Percentiles rank a stretch among this genome's conserved stretches.
Conservation (phyloP, 345 rosid species). For the Brassica juncea region DNA sequence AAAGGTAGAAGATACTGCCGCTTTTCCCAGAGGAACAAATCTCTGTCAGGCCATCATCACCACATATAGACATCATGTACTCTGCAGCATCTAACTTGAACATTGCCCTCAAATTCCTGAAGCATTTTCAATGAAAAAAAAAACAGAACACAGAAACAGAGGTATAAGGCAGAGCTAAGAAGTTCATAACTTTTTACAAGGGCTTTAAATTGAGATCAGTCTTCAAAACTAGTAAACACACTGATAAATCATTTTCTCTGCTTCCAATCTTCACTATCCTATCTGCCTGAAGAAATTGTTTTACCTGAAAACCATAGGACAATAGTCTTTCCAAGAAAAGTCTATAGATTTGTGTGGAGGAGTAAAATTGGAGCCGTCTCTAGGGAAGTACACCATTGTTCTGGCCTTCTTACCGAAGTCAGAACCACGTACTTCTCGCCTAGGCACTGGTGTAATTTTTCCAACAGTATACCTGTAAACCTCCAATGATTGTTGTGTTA, state of each 20-base stretch:
- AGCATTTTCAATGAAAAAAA: constrained; percentile 5
- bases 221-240: background rate
- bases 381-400: constrained; percentile 87
- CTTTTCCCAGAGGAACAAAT: constrained; percentile 91
- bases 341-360: constrained; percentile 84
- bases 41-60: constrained; percentile 87
- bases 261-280: background rate
- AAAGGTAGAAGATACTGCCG: constrained; percentile 93
- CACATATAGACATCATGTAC: constrained; percentile 99
- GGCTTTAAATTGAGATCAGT: no score
- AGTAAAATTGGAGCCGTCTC: constrained; percentile 80
- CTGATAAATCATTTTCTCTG: background rate
- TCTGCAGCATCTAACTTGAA: constrained; percentile 98
- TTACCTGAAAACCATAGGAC: constrained; percentile 99
- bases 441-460: constrained; percentile 90
- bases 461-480: constrained; percentile 88
- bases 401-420: constrained; percentile 95
- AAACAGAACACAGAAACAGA: background rate
- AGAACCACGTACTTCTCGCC: constrained; percentile 81
- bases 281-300: constrained; percentile 12
- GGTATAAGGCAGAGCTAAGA: background rate
- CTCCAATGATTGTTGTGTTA: background rate
- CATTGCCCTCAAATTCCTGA: constrained; percentile 95
- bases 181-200: background rate
- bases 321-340: constrained; percentile 94